Base-by-base conservation (phyloP, 305 asterid genomes). In the Fraxinus paxiana region DNA sequence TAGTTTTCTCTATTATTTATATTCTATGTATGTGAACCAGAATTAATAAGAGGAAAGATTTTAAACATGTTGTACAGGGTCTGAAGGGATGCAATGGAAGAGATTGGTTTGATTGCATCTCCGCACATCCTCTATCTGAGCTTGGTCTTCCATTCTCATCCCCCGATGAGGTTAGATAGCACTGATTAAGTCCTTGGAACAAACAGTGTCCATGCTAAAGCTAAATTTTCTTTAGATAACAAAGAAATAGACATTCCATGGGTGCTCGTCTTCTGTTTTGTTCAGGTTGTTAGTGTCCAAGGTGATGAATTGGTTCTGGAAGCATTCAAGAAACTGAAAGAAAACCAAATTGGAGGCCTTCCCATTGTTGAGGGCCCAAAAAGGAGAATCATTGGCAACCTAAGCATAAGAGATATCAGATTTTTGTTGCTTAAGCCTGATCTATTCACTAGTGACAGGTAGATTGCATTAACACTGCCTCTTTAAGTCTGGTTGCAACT, bases 311-410 rank as follows among this genome's bases (percentile, higher is more conserved):
- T 94, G 85, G 84, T 95, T 84, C 86, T 95, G 17, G 92, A 86
- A 85, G 99, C 96, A 56, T 95, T 95, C 84, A 90, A 89, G 88
- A 92, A 88, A 83, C 92, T 95, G 99, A 94, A 90, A 83, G 96
- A 95, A 3, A 89, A 85, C 17, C 80, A 90, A 83, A 91, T 94
- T 4, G 99, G 99, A 73, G 98, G 98, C 7, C 90, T 95, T 4
- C 98, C 99, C 0, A 93, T 92, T 24, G 82, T 88, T 12, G 92
- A 91, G 79, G 96, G 95, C 33, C 61, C 84, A 24, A 82, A 86
- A 6, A 89, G 37, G 85, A 88, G 87, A 84, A 90, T 91, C 8
- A 18, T 87, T 0, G 98, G 98, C 75, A 93, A 89, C 83, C 80
- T 95, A 41, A 94, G 99, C 92, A 92, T 92, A 72, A 88, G 98